Base-by-base conservation (phyloP, 306 rosid genomes). In the Sesbania bispinosa region DNA sequence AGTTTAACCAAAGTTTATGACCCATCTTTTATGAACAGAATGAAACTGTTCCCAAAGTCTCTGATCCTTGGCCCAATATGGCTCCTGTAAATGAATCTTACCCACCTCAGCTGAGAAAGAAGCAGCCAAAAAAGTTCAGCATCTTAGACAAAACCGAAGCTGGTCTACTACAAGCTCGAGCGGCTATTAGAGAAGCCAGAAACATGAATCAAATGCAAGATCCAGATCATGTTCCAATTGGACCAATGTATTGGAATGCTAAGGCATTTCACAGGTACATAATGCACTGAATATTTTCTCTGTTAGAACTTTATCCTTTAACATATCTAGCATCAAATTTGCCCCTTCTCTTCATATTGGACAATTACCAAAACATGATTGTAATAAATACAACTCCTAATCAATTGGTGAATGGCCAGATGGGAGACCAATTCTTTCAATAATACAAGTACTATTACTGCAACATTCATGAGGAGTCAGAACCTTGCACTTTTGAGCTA, bases 241-340 rank as follows among this genome's bases (percentile, higher is more conserved):
- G 97, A 29, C 97, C 97, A 53, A 88, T 86, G 84, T 91, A 94
- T 53, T 62, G 85, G 84, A 86, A 89, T 71, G 83, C 99, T 72
- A 89, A 88, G 26, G 84, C 91, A 33, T 94, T 91, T 81, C 92
- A 91, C 54, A 87, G 96, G 98, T 90, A 74, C 43, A 36, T 32
- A 50, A 20, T 53, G 23, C 30, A 54, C 36, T 24, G 2, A n/a
- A 19, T 57, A 55, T 55, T 54, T 48, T 33, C 21, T 50, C 4
- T 8, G 0, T 68, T 7, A n/a, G n/a, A 67, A 33, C 14, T 19
- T 24, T n/a, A 24, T 45, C 15, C 14, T 43, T 46, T 27, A 16
- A 1, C 10, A 23, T 24, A 41, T 23, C 38, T 41, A 8, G 1
- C n/a, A 10, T 13, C 46, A 47, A 15, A 50, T 67, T 32, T 23